Base-by-base conservation (phyloP, 2,329 filamentous ascomycete genomes). In the Tolypocladium sp. region DNA sequence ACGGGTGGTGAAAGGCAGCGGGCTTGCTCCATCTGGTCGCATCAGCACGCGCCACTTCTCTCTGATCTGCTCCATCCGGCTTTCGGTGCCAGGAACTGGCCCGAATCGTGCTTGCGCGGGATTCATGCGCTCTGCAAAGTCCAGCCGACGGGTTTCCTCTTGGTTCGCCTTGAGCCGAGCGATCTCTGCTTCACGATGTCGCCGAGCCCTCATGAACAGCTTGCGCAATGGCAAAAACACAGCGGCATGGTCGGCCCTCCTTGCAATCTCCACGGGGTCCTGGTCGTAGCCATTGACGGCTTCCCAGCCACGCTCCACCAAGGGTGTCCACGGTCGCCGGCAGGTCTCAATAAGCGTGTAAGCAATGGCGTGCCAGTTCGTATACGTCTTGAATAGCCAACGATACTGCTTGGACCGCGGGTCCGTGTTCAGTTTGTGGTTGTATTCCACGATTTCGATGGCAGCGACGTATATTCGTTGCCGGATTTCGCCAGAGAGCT, bases 371-470 rank as follows among this genome's bases (percentile, higher is more conserved):
- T 80, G 77, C 79, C 79, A 82, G 58, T 79, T 79, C 5, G 77
- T 76, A 59, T 81, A 82, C 0, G 78, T 81, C 62, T 76, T 73
- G 63, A 78, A 80, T 2, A 82, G 67, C 79, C 79, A 82, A 25
- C 73, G 68, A 68, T 78, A 82, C 42, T 76, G 74, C 56, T 73
- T 74, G 62, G 73, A 76, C 8, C 76, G 71, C 8, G 69, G 66
- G 51, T 91, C 86, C 0, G 79, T 83, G 65, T 88, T 84, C 17
- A 92, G 74, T 1, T 89, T 77, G 55, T 86, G 77, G 22, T 83
- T 83, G 68, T 89, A 73, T 70, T 92, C 89, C 54, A 91, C 81
- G 33, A 92, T 85, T 66, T 92, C 89, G 33, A 92, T 80, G 2
- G 88, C 86, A 0, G 87, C 88, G 30, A 87, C 74, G 68, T 91